phyloP scores from a whole-genome alignment of 768 basidiomycete genomes.

The Lactarius hatsudake region DNA sequence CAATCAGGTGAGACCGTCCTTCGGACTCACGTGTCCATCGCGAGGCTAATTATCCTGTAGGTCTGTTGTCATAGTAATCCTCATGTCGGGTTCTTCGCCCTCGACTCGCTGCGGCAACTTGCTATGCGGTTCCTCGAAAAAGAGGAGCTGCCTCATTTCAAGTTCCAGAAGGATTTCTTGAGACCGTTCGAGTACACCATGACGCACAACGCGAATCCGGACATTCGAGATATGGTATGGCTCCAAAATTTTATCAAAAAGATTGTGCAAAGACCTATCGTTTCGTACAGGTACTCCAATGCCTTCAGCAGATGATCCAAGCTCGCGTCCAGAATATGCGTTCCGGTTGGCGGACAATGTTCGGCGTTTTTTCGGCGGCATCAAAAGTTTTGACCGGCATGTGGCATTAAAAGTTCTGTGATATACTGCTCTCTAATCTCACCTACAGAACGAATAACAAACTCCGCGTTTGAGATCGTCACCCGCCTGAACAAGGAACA shows the following conservation, averaged over 20 bases:
- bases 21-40: neutral
- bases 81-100: conserved; percentile 92
- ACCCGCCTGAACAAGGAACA: conserved; percentile 87
- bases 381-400: conserved; percentile 86
- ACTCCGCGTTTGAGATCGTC: conserved; percentile 94
- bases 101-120: conserved; percentile 93
- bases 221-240: conserved; percentile 90
- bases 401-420: conserved; percentile 26
- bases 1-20: conserved; percentile 68
- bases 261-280: neutral
- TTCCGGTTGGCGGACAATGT: conserved; percentile 99
- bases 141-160: conserved; percentile 96
- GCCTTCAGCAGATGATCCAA: conserved; percentile 98
- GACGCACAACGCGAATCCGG: conserved; percentile 93
- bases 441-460: conserved; percentile 79
- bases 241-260: neutral
- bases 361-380: conserved; percentile 95
- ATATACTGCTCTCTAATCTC: conserved; percentile 14
- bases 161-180: conserved; percentile 98
- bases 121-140: conserved; percentile 99
- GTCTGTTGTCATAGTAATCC: conserved; percentile 98
- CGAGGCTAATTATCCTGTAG: conserved; percentile 41
- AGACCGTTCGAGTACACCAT: conserved; percentile 98
- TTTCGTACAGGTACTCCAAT: conserved; percentile 78
- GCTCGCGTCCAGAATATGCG: conserved; percentile 92